Conservation (phyloP, 495 filamentous ascomycete species). For the Neurospora sp. region DNA sequence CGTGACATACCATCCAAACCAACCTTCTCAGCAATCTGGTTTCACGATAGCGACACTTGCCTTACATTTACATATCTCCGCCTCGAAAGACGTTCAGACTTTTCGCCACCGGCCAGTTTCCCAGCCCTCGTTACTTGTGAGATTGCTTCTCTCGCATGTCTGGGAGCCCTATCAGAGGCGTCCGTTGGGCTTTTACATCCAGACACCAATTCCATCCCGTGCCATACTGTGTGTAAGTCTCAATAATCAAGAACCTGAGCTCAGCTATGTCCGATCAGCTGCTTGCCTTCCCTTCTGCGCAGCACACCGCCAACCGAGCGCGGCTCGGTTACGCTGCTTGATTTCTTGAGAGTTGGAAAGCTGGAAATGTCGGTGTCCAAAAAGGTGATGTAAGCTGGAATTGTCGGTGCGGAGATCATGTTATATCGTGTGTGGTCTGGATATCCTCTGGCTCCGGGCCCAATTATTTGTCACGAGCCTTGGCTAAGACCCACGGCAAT, state of each 20-base stretch:
- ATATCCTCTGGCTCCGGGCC: neutral
- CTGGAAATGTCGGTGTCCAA: neutral
- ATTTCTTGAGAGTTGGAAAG: neutral
- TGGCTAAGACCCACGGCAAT: neutral
- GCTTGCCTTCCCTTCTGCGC: neutral
- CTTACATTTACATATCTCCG: neutral
- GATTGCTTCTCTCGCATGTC: neutral
- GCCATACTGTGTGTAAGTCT: neutral
- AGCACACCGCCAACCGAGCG: neutral
- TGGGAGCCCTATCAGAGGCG: neutral
- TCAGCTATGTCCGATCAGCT: neutral
- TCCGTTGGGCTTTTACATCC: neutral
- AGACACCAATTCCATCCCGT: neutral
- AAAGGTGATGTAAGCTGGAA: neutral
- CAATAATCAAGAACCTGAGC: neutral
- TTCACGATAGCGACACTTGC: neutral
- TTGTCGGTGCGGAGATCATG: neutral
- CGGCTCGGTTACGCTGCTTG: neutral
- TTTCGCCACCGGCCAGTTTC: neutral
- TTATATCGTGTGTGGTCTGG: neutral
- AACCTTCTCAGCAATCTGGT: neutral
- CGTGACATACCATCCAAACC: neutral
- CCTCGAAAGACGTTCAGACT: neutral
- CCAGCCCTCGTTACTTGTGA: neutral
- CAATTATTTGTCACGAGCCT: neutral